phyloP scores from a whole-genome alignment of 225 moss, liverwort and hornwort genomes.

The Marchantia paleacea region DNA sequence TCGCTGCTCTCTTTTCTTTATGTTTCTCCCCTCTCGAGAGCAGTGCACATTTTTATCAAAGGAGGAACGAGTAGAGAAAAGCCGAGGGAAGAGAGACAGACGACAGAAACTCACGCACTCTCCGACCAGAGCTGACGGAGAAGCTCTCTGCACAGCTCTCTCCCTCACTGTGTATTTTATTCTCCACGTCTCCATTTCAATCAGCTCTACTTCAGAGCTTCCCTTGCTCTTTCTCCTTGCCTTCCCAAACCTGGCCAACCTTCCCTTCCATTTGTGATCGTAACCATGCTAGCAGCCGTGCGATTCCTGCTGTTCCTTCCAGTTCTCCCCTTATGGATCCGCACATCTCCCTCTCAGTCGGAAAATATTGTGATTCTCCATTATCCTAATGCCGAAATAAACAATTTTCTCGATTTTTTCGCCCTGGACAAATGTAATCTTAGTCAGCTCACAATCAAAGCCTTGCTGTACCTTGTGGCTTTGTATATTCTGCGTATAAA shows the following conservation, averaged over 20 bases:
- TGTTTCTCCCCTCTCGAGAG: background rate
- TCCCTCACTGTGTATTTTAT: background rate
- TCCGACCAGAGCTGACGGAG: background rate
- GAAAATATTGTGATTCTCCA: too few relatives aligned
- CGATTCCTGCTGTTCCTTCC: background rate
- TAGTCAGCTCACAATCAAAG: too few relatives aligned
- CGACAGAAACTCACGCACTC: background rate
- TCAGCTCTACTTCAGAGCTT: background rate
- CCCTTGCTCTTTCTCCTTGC: background rate
- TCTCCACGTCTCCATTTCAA: background rate
- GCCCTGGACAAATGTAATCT: too few relatives aligned
- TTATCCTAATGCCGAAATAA: too few relatives aligned
- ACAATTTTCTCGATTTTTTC: too few relatives aligned
- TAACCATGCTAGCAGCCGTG: background rate
- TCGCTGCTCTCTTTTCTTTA: conserved; percentile 9
- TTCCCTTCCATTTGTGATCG: background rate
- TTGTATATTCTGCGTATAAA: too few relatives aligned
- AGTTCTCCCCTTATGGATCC: too few relatives aligned
- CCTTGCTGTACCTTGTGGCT: too few relatives aligned
- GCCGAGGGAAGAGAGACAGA: background rate
- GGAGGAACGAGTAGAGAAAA: background rate
- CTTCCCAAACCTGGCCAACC: background rate
- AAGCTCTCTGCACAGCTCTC: background rate
- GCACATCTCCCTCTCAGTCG: too few relatives aligned
- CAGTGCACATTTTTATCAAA: background rate